Percentiles rank a stretch among this genome's conserved stretches.
Evolutionary conservation across 768 basidiomycete species (phyloP).

Genomic region (Tricholoma saponaceum): DNA sequence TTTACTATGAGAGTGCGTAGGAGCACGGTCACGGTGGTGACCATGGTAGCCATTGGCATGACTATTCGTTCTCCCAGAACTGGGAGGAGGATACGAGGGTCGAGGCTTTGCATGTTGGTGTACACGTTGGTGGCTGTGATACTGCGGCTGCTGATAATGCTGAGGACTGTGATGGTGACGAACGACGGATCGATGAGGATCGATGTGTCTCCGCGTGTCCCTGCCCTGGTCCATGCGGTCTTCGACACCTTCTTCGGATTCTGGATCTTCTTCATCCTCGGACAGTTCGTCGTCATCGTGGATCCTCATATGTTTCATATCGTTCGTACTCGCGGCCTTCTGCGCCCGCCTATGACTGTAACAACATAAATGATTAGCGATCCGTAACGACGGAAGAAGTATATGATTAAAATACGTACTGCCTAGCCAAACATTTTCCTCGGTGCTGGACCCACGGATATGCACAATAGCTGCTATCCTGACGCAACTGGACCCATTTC

Average conservation of each 20-base stretch:
- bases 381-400: not conserved
- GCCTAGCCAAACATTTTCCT: conserved; percentile 66
- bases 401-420: conserved; percentile 41
- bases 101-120: not conserved
- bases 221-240: not conserved
- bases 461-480: conserved; percentile 75
- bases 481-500: conserved; percentile 81
- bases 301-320: conserved; percentile 20
- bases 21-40: conserved; percentile 1
- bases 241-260: conserved; percentile 27
- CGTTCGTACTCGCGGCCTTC: conserved; percentile 48
- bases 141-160: conserved; percentile 1
- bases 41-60: not conserved
- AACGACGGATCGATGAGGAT: not conserved
- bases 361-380: not conserved
- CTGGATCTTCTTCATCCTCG: conserved; percentile 22
- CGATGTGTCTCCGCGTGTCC: not conserved
- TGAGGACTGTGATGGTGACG: conserved; percentile 8
- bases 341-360: conserved; percentile 52
- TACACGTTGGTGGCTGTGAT: not conserved
- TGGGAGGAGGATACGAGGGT: not conserved
- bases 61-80: not conserved
- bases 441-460: conserved; percentile 82
- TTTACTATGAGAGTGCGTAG: not conserved
- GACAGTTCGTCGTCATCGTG: conserved; percentile 17